These are phyloP conservation scores for Singerocomus inundabilis DNA, from an alignment of 1,284 basidiomycete species.

Conservation along the genomic window DNA sequence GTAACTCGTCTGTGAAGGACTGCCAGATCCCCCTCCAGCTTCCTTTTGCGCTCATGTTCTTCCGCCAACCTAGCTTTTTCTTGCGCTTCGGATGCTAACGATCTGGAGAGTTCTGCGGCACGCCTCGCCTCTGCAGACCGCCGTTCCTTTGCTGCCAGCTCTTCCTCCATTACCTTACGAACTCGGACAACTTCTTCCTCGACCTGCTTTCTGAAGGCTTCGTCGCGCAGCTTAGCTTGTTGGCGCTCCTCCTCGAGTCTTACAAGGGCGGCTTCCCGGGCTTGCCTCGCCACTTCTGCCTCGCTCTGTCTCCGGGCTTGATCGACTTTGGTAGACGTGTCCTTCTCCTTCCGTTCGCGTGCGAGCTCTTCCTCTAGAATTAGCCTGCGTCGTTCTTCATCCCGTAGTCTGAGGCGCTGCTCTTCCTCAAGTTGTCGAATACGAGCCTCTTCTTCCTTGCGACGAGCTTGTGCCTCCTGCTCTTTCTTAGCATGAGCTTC, in stretches of 20 bases:
- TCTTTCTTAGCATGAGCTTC: constrained; percentile 31
- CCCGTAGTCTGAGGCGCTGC: constrained; percentile 27
- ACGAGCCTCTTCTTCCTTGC: constrained; percentile 28
- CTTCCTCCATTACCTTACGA: constrained; percentile 23
- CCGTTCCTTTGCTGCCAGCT: constrained; percentile 26
- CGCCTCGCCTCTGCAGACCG: constrained; percentile 25
- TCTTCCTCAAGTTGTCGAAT: constrained; percentile 29
- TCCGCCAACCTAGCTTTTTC: constrained; percentile 32
- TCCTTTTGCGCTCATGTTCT: constrained; percentile 33
- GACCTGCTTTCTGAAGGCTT: constrained; percentile 22
- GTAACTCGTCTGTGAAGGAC: constrained; percentile 27
- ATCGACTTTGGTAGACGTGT: constrained; percentile 15
- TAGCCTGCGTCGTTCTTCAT: constrained; percentile 30
- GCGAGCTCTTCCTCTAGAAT: constrained; percentile 30
- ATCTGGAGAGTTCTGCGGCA: constrained; percentile 29
- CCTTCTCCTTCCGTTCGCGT: constrained; percentile 23
- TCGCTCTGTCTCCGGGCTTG: constrained; percentile 21
- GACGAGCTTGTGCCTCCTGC: constrained; percentile 18
- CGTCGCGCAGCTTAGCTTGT: constrained; percentile 27
- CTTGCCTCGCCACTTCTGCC: constrained; percentile 17
- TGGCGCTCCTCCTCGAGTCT: constrained; percentile 31
- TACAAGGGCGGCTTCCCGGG: constrained; percentile 19
- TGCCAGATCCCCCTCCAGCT: constrained; percentile 26
- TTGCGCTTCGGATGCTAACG: constrained; percentile 29
- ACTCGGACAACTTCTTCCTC: constrained; percentile 30